A percentile compares a stretch with the other conserved stretches of the same genome.
Evolutionary conservation across 1,284 basidiomycete genomes (phyloP).

Genomic region (Fomitopsis pinicola): DNA sequence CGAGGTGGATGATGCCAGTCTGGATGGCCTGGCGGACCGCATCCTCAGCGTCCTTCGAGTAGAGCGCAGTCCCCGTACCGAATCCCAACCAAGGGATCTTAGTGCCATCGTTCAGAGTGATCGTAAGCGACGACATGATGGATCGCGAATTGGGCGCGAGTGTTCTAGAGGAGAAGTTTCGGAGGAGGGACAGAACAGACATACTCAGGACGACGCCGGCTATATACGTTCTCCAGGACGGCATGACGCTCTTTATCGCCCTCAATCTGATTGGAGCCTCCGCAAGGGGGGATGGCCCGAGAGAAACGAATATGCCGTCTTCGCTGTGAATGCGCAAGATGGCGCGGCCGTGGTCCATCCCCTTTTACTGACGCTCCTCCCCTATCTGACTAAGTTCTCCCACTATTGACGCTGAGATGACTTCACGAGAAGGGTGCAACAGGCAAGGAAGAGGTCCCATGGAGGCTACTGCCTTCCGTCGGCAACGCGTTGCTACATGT

Average conservation of each 20-base stretch:
- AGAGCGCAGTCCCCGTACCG: conserved; percentile 66
- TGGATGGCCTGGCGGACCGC: conserved; percentile 51
- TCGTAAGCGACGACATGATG: conserved; percentile 33
- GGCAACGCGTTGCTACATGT: background rate
- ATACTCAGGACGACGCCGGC: conserved; percentile 9
- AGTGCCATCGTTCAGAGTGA: conserved; percentile 57
- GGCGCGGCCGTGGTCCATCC: background rate
- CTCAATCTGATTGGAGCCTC: background rate
- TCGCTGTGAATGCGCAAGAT: conserved; percentile 3
- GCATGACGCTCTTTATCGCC: conserved; percentile 5
- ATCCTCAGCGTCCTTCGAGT: conserved; percentile 44
- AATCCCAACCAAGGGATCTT: conserved; percentile 61
- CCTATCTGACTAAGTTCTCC: conserved; percentile 2
- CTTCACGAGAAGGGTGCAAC: background rate
- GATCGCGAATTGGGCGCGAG: conserved; percentile 3
- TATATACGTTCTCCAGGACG: conserved; percentile 8
- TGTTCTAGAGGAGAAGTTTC: conserved; percentile 14
- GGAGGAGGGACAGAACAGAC: conserved; percentile 14
- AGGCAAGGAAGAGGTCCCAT: background rate
- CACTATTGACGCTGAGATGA: background rate
- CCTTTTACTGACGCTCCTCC: background rate
- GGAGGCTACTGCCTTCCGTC: background rate
- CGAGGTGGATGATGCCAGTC: conserved; percentile 64
- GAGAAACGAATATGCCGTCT: background rate
- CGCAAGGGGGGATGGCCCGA: background rate